A percentile compares a stretch with the other conserved stretches of the same genome.
These are phyloP conservation scores for Claviceps pusilla DNA, from an alignment of 2,329 filamentous ascomycete species.

Conservation along the genomic window DNA sequence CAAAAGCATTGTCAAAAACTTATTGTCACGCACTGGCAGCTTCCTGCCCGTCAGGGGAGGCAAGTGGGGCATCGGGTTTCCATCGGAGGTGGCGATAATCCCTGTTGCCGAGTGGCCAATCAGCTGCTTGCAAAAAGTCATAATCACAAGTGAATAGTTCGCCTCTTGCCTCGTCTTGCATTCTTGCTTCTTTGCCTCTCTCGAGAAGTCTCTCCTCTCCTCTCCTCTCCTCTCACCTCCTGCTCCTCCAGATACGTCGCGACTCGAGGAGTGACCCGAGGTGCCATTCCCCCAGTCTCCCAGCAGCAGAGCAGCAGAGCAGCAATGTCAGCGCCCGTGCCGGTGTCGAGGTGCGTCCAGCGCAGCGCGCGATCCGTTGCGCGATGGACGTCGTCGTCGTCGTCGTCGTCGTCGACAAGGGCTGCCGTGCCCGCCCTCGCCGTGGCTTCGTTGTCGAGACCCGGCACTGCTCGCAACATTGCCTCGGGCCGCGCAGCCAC, in stretches of 20 bases:
- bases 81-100: neutral
- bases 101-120: conserved; percentile 4
- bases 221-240: neutral
- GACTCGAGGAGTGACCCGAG: neutral
- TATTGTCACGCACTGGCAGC: no score
- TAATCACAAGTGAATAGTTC: neutral
- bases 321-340: conserved; percentile 20
- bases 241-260: neutral
- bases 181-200: neutral
- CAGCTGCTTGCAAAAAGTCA: conserved; percentile 4
- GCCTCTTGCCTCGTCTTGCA: neutral
- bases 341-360: conserved; percentile 25
- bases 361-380: conserved; percentile 21
- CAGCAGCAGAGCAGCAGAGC: conserved; percentile 7
- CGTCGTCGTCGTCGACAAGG: conserved; percentile 6
- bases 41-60: no score
- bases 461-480: conserved; percentile 4
- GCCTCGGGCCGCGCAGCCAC: conserved; percentile 8
- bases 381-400: conserved; percentile 10
- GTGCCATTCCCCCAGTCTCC: neutral
- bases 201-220: neutral
- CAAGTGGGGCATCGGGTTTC: neutral
- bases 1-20: no score
- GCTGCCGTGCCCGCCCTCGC: conserved; percentile 6
- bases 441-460: conserved; percentile 9